Percentiles rank a stretch among this genome's conserved stretches.
phyloP scores from a whole-genome alignment of 345 rosid species.

The Lepidium sativum region DNA sequence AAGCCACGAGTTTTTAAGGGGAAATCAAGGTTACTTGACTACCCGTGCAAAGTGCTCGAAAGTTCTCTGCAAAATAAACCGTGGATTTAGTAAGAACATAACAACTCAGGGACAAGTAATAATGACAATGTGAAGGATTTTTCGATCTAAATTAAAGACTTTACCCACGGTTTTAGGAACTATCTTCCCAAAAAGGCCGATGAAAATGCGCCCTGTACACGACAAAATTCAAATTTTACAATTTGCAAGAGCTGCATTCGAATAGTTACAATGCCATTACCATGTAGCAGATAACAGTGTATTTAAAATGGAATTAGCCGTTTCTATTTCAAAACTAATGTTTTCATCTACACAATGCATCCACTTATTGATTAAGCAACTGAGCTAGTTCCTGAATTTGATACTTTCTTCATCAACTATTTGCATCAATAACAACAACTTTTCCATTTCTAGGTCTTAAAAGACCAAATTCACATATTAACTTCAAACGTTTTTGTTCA shows the following conservation, averaged over 20 bases:
- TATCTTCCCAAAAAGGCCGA: constrained; percentile 80
- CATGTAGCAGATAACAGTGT: not conserved
- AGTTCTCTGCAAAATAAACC: constrained; percentile 61
- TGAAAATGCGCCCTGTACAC: constrained; percentile 67
- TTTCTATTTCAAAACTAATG: not conserved
- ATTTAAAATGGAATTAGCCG: not conserved
- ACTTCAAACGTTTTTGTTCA: not conserved
- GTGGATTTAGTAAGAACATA: constrained; percentile 1
- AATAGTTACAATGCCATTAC: not conserved
- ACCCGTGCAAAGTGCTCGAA: constrained; percentile 98
- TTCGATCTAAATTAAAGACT: not conserved
- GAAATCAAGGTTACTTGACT: constrained; percentile 47
- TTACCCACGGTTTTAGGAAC: constrained; percentile 90
- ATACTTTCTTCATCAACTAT: not conserved
- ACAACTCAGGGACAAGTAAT: not conserved
- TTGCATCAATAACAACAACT: not conserved
- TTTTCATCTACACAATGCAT: not conserved
- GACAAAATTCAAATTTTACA: constrained; percentile 1
- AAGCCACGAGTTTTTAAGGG: not conserved
- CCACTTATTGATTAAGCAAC: not conserved
- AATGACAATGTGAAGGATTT: not conserved
- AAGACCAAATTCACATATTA: not conserved
- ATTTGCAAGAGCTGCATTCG: not conserved
- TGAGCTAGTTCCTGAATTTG: not conserved
- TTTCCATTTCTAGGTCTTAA: not conserved